Conservation (phyloP, 228 moss, liverwort and hornwort genomes). For the Sphagnum magellanicum region DNA sequence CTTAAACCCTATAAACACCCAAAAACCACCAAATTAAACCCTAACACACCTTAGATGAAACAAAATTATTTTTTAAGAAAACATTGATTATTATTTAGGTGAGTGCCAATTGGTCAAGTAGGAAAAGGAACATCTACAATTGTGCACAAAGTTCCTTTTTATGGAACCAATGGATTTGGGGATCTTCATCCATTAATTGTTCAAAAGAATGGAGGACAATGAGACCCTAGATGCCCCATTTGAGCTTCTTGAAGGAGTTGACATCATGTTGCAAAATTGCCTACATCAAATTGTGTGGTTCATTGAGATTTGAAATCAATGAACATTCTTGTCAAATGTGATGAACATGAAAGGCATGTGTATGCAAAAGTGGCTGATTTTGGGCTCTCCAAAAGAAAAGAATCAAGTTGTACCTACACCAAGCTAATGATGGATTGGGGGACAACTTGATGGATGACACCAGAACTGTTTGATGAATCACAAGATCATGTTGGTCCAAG, state of each 20-base stretch:
- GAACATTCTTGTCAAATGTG: constrained; percentile 9
- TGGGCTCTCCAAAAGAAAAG: constrained; percentile 6
- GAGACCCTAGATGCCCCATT: not conserved
- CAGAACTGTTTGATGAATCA: not conserved
- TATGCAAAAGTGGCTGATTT: constrained; percentile 19
- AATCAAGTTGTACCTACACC: not conserved
- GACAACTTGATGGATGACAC: constrained; percentile 3
- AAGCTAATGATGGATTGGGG: constrained; percentile 4
- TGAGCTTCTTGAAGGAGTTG: not conserved
- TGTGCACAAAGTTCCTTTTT: constrained; percentile 2
- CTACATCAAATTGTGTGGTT: constrained; percentile 6
- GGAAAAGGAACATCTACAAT: constrained; percentile 5
- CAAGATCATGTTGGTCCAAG: not conserved
- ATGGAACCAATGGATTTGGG: constrained; percentile 6
- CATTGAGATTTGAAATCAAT: constrained; percentile 11
- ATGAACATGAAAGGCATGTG: constrained; percentile 3
- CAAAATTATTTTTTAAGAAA: no score
- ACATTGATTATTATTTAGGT: no score
- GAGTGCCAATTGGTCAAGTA: not conserved
- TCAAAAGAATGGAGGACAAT: not conserved
- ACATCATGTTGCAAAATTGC: constrained; percentile 11
- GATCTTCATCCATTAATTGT: not conserved
- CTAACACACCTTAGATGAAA: no score
- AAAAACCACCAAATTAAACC: no score
- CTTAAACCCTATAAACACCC: no score